These are phyloP conservation scores for Paramecium caudatum DNA, from an alignment of 73 alveolate species.

Conservation along the genomic window DNA sequence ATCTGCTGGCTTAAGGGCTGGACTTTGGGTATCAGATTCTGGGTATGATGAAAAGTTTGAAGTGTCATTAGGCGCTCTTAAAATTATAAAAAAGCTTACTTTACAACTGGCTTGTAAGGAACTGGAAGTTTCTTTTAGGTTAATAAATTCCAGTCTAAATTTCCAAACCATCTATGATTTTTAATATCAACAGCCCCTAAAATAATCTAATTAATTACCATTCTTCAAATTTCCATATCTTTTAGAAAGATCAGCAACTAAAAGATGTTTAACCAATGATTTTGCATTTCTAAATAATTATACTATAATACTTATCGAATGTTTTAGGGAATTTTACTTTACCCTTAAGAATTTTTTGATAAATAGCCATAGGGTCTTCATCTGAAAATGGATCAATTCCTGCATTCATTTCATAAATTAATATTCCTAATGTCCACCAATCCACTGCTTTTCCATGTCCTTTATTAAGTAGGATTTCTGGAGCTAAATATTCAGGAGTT, in stretches of 20 bases:
- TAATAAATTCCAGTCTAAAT: constrained; percentile 87
- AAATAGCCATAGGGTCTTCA: constrained; percentile 90
- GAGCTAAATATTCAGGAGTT: constrained; percentile 99
- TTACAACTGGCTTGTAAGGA: constrained; percentile 87
- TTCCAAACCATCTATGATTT: constrained; percentile 87
- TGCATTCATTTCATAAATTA: constrained; percentile 90
- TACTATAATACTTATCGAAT: constrained; percentile 78
- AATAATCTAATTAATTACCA: constrained; percentile 64
- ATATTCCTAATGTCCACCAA: constrained; percentile 95
- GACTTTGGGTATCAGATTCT: constrained; percentile 88
- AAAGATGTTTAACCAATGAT: constrained; percentile 90
- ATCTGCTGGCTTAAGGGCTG: constrained; percentile 84
- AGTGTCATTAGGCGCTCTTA: constrained; percentile 83
- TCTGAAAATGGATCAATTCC: constrained; percentile 92
- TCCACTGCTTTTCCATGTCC: constrained; percentile 99
- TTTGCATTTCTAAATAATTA: constrained; percentile 80
- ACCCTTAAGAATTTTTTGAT: constrained; percentile 88
- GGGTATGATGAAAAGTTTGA: constrained; percentile 87
- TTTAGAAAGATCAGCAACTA: constrained; percentile 88
- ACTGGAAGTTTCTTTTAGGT: constrained; percentile 80
- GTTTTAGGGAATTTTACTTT: constrained; percentile 88
- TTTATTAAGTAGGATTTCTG: constrained; percentile 95
- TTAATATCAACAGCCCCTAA: constrained; percentile 83
- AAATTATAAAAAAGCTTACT: constrained; percentile 17
- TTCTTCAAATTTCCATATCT: constrained; percentile 91